Evolutionary conservation across 768 basidiomycete species (phyloP).

Genomic region (Chalciporus pseudorubinellus): DNA sequence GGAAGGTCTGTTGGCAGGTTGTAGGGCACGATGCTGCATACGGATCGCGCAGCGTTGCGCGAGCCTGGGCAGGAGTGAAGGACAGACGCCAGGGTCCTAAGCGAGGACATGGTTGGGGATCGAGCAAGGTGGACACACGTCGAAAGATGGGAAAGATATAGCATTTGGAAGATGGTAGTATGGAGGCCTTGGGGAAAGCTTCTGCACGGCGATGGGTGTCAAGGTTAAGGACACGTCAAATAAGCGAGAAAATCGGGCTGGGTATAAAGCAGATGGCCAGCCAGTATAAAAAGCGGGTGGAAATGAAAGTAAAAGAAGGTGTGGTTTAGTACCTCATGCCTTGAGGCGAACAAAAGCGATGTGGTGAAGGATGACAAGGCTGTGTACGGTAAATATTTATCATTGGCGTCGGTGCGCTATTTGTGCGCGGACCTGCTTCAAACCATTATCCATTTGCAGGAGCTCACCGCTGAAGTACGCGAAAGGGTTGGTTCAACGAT

Average conservation of each 20-base stretch:
- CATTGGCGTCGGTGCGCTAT: background rate
- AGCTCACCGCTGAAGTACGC: background rate
- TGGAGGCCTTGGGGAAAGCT: background rate
- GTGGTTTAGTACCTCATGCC: slow-evolving; percentile 18
- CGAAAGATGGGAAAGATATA: slow-evolving; percentile 1
- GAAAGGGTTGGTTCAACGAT: background rate
- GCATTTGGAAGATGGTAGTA: background rate
- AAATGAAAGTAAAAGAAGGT: slow-evolving; percentile 1
- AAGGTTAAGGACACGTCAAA: background rate
- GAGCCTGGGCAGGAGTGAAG: background rate
- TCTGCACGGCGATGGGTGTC: background rate
- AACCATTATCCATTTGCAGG: background rate
- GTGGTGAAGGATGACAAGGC: slow-evolving; percentile 5
- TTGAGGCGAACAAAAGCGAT: slow-evolving; percentile 22
- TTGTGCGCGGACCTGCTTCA: too few relatives aligned
- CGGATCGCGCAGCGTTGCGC: slow-evolving; percentile 10
- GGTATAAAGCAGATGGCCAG: background rate
- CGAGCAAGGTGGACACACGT: background rate
- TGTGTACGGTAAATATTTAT: too few relatives aligned
- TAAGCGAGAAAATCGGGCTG: background rate
- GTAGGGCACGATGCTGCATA: slow-evolving; percentile 21
- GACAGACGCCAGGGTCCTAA: background rate
- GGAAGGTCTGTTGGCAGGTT: slow-evolving; percentile 41
- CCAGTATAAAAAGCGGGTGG: background rate
- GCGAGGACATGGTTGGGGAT: slow-evolving; percentile 2